phyloP scores from a whole-genome alignment of 192 early-diverging fungal species.

The Coemansia sp. region DNA sequence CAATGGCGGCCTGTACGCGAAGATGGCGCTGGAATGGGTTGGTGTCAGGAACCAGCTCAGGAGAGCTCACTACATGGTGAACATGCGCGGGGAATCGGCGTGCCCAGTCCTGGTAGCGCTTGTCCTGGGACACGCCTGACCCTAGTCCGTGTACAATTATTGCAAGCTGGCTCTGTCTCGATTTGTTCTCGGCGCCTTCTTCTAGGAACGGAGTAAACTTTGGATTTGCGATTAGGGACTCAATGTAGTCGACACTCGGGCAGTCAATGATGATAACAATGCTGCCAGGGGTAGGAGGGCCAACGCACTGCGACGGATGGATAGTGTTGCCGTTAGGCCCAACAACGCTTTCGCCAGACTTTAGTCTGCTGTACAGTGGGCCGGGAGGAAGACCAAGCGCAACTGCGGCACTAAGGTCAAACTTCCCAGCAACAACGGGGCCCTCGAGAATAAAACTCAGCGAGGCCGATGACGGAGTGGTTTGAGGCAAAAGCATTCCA shows the following conservation, averaged over 20 bases:
- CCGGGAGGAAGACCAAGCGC: slow-evolving; percentile 72
- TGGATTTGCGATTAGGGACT: slow-evolving; percentile 41
- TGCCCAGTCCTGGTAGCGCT: slow-evolving; percentile 75
- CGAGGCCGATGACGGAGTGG: slow-evolving; percentile 54
- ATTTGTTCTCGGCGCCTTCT: slow-evolving; percentile 19
- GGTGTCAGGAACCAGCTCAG: slow-evolving; percentile 64
- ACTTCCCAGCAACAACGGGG: slow-evolving; percentile 76
- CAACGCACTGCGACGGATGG: slow-evolving; percentile 71
- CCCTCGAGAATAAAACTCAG: slow-evolving; percentile 78
- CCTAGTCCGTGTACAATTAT: slow-evolving; percentile 73
- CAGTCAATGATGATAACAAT: slow-evolving; percentile 73
- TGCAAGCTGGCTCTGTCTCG: slow-evolving; percentile 13
- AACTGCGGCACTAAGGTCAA: slow-evolving; percentile 66
- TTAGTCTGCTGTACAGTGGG: slow-evolving; percentile 60
- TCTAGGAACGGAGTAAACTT: slow-evolving; percentile 51
- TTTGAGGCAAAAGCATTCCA: slow-evolving; percentile 32
- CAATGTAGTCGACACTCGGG: slow-evolving; percentile 60
- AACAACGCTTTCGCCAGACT: slow-evolving; percentile 61
- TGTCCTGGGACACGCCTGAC: slow-evolving; percentile 62
- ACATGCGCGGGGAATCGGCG: slow-evolving; percentile 65
- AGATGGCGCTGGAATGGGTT: slow-evolving; percentile 70
- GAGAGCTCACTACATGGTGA: slow-evolving; percentile 75
- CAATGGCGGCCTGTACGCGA: slow-evolving; percentile 64
- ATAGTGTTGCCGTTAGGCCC: slow-evolving; percentile 66
- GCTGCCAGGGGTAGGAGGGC: slow-evolving; percentile 59